phyloP scores from a whole-genome alignment of 176 grass and related monocot species.

The Musa troglodytarum region DNA sequence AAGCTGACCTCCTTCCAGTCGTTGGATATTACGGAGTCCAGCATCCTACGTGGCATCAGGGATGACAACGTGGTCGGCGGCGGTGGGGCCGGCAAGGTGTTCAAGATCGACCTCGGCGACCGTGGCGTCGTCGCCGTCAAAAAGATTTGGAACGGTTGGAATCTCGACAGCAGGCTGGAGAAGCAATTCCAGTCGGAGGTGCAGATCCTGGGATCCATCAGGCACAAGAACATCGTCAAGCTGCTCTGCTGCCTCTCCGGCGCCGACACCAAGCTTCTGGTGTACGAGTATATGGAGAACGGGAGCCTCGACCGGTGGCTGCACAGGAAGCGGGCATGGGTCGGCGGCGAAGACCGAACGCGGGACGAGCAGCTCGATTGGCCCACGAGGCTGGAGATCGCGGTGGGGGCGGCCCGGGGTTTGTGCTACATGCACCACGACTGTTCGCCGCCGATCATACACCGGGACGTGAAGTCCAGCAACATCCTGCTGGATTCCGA shows the following conservation, averaged over 20 bases:
- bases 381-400: conserved; percentile 49
- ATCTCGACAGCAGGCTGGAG: conserved; percentile 21
- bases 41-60: conserved; percentile 16
- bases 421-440: conserved; percentile 85
- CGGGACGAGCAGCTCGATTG: conserved; percentile 35
- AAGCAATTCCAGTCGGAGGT: conserved; percentile 69
- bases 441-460: conserved; percentile 43
- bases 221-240: conserved; percentile 81
- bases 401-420: conserved; percentile 47
- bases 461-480: conserved; percentile 86
- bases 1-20: conserved; percentile 36
- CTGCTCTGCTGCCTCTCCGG: conserved; percentile 68
- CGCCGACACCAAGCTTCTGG: conserved; percentile 47
- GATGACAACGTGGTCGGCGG: conserved; percentile 51
- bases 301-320: conserved; percentile 69
- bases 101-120: not conserved
- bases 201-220: conserved; percentile 55
- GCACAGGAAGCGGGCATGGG: conserved; percentile 30
- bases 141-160: conserved; percentile 41
- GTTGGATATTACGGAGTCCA: conserved; percentile 29
- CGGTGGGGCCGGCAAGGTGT: conserved; percentile 50
- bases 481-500: conserved; percentile 65
- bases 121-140: conserved; percentile 44
- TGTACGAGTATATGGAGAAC: conserved; percentile 86
- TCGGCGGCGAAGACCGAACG: not conserved